Evolutionary conservation across 352 stramenopile genomes (phyloP), one percentile per base, ranked within the genome.

Genomic region (Phytophthora parvispora): DNA sequence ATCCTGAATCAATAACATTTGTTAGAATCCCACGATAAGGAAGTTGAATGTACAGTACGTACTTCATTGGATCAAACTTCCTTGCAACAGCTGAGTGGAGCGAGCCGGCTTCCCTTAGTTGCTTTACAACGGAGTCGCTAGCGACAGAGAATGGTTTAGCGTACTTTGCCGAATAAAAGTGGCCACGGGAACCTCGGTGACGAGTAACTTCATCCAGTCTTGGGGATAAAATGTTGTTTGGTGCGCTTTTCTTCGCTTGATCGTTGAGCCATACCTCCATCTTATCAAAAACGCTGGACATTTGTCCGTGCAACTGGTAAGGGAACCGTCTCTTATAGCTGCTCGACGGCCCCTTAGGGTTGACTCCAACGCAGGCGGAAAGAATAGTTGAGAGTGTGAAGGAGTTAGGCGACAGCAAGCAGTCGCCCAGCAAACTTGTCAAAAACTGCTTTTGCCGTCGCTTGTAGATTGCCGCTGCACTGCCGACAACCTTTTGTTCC

Each of bases 21-120:
- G 43, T 75, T 65, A 64, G 13, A 72, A 49, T 49, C 6, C 6
- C 7, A n/a, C 43, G 8, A 32, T 10, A 25, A n/a, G 49, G n/a
- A 25, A 40, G 48, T 2, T 7, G 55, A 57, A 13, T 31, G 60
- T 40, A 7, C n/a, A 67, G 15, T 31, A 75, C 81, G 42, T 78
- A 91, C 83, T 87, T 86, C 71, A 89, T 89, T 2, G 77, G 79
- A 31, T 91, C 77, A 29, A 86, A 40, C 25, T 62, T 81, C 60
- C 69, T 73, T 2, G 51, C 48, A 25, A n/a, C 12, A 28, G 32
- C 12, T 34, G 31, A 2, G 10, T 60, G 36, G 22, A 55, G 25
- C 27, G 45, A 36, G 31, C 16, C 40, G n/a, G 31, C 31, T 45
- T 34, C 20, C 25, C 51, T 60, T 51, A 91, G 40, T 60, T 91